Evolutionary conservation across 2,329 filamentous ascomycete species (phyloP).

Genomic region (Chrysoporthe austroafricana): DNA sequence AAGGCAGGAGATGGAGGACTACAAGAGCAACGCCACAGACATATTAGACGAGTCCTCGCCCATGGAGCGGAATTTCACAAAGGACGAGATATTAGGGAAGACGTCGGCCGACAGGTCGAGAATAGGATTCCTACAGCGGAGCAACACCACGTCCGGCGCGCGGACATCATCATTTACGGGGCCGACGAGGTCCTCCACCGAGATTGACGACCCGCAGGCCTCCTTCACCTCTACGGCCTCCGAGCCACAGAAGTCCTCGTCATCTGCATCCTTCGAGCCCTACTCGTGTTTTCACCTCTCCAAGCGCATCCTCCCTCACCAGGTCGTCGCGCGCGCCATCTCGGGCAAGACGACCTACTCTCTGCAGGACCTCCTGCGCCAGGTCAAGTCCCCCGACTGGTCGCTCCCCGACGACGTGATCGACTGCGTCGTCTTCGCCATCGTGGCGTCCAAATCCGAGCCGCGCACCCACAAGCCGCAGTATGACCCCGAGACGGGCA

Average conservation of each 20-base stretch:
- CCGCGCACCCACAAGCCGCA: constrained; percentile 65
- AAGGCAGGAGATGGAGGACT: constrained; percentile 61
- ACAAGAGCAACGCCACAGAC: constrained; percentile 61
- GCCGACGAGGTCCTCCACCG: constrained; percentile 27
- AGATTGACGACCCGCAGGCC: constrained; percentile 30
- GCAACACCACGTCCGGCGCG: constrained; percentile 46
- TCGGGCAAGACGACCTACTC: constrained; percentile 76
- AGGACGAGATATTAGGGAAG: constrained; percentile 62
- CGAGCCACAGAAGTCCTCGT: constrained; percentile 38
- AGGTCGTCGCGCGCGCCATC: constrained; percentile 76
- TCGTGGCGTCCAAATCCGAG: constrained; percentile 86
- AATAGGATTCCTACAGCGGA: constrained; percentile 43
- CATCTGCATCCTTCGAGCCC: constrained; percentile 72
- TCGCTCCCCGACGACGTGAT: constrained; percentile 80
- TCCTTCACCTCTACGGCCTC: constrained; percentile 41
- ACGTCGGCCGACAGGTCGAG: constrained; percentile 32
- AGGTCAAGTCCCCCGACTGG: constrained; percentile 82
- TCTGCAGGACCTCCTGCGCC: constrained; percentile 79
- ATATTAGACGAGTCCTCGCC: constrained; percentile 55
- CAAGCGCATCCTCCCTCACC: constrained; percentile 81
- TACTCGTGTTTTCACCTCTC: constrained; percentile 86
- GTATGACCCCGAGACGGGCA: constrained; percentile 47
- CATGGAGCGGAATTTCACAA: constrained; percentile 52
- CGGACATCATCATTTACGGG: constrained; percentile 30
- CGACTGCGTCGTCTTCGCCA: constrained; percentile 87